These are phyloP conservation scores for Penicillium ochrochloron DNA, from an alignment of 495 filamentous ascomycete species.

Conservation along the genomic window DNA sequence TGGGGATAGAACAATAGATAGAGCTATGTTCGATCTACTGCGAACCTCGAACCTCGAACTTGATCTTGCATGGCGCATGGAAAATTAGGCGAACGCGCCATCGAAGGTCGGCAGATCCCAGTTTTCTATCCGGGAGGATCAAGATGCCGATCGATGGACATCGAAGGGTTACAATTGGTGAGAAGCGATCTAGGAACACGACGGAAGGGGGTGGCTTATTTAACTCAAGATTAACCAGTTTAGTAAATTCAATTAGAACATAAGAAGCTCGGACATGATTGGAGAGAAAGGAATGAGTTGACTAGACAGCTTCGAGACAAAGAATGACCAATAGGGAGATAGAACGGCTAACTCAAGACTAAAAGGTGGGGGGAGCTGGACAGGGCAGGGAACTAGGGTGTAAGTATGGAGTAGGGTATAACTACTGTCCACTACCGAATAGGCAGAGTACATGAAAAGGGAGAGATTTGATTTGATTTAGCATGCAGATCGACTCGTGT, in stretches of 20 bases:
- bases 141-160: slow-evolving; percentile 15
- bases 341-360: not conserved
- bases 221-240: not conserved
- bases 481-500: slow-evolving; percentile 20
- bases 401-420: not conserved
- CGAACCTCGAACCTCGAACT: slow-evolving; percentile 2
- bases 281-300: slow-evolving; percentile 6
- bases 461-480: not conserved
- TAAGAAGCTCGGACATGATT: not conserved
- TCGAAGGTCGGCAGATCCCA: slow-evolving; percentile 12
- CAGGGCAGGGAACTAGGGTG: not conserved
- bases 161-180: slow-evolving; percentile 20
- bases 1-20: not conserved
- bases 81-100: slow-evolving; percentile 9
- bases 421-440: not conserved
- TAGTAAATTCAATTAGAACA: not conserved
- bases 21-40: slow-evolving; percentile 13
- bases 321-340: not conserved
- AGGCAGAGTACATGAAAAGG: not conserved
- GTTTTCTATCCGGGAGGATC: not conserved
- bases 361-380: not conserved
- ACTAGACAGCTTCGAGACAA: slow-evolving; percentile 6
- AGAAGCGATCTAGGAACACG: not conserved
- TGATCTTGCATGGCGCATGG: slow-evolving; percentile 15
- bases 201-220: not conserved